phyloP scores from a whole-genome alignment of 2,329 filamentous ascomycete genomes.

The Alternaria metachromatica region DNA sequence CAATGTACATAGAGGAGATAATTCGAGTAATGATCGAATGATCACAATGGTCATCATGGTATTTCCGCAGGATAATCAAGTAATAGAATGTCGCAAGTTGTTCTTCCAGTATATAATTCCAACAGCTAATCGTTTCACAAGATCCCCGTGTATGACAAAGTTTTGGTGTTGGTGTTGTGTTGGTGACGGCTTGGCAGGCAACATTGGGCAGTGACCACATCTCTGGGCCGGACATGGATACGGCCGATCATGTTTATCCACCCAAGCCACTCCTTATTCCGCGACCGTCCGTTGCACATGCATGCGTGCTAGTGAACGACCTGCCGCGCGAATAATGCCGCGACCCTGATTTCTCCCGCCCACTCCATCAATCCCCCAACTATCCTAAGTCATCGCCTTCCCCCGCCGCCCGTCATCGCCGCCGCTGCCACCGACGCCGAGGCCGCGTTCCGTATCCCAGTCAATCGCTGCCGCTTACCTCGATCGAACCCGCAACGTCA shows the following conservation, averaged over 20 bases:
- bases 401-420: conserved; percentile 4
- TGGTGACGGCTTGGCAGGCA: conserved; percentile 3
- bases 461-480: conserved; percentile 9
- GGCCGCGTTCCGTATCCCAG: neutral
- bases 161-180: neutral
- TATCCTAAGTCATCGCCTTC: neutral
- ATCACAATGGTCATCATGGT: too few species aligned
- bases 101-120: too few species aligned
- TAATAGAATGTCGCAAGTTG: too few species aligned
- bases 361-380: too few species aligned
- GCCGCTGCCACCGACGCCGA: neutral
- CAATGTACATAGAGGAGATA: too few species aligned
- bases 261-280: conserved; percentile 7
- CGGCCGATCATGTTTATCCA: conserved; percentile 14
- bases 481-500: conserved; percentile 3
- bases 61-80: too few species aligned
- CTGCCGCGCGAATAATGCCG: conserved; percentile 3
- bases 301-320: neutral
- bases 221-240: conserved; percentile 21
- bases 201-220: conserved; percentile 23
- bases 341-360: neutral
- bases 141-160: neutral
- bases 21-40: too few species aligned
- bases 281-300: conserved; percentile 5
- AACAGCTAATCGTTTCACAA: too few species aligned